A percentile compares a stretch with the other conserved stretches of the same genome.
Conservation (phyloP, 2,329 filamentous ascomycete species). For the Orbilia brochopaga region DNA sequence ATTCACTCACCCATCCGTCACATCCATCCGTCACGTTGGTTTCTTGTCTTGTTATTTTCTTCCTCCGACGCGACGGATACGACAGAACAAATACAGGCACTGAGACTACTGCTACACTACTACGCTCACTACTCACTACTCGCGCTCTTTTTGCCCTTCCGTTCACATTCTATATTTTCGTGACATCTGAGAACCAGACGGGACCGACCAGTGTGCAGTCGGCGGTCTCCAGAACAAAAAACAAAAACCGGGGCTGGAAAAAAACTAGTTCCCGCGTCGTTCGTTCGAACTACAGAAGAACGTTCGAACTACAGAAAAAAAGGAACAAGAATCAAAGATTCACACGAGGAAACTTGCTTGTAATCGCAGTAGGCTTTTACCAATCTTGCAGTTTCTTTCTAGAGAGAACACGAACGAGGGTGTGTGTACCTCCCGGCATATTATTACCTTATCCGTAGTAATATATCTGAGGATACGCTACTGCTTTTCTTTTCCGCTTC, state of each 20-base stretch:
- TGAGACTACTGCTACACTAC: too few species aligned
- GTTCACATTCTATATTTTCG: constrained; percentile 44
- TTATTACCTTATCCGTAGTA: constrained; percentile 14
- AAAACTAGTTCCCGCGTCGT: constrained; percentile 9
- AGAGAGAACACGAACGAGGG: constrained; percentile 42
- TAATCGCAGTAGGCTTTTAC: constrained; percentile 51
- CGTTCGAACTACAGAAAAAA: constrained; percentile 16
- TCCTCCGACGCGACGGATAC: too few species aligned
- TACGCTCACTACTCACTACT: constrained; percentile 31
- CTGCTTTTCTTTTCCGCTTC: constrained; percentile 15
- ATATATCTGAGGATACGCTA: constrained; percentile 32
- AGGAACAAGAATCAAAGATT: constrained; percentile 12
- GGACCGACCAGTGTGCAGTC: constrained; percentile 14
- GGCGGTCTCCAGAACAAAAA: constrained; percentile 38
- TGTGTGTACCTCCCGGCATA: constrained; percentile 20
- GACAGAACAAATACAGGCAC: too few species aligned
- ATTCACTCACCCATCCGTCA: not conserved
- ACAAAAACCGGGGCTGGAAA: too few species aligned
- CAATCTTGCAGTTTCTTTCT: constrained; percentile 43
- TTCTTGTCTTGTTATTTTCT: too few species aligned
- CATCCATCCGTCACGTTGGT: not conserved
- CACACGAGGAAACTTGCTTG: constrained; percentile 41
- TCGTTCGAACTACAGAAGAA: constrained; percentile 12
- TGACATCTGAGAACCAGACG: constrained; percentile 49
- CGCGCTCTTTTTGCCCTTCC: constrained; percentile 19